These are phyloP conservation scores for Basipetospora chlamydospora DNA, from an alignment of 2,329 filamentous ascomycete species.

Conservation along the genomic window DNA sequence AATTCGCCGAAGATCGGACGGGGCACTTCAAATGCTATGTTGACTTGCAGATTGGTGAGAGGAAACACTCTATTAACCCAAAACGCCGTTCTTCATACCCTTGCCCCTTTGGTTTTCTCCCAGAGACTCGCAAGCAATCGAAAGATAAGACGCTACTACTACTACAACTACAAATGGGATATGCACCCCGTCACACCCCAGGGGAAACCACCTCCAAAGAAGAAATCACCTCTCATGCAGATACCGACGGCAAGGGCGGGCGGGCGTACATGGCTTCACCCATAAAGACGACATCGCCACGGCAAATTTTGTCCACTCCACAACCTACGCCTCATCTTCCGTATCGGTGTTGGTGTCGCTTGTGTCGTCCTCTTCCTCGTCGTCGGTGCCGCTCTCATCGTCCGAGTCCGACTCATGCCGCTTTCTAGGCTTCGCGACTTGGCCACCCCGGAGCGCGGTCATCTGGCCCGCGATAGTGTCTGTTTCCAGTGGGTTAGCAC, in stretches of 20 bases:
- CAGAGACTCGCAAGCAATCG: neutral
- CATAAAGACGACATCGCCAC: neutral
- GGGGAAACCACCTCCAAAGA: conserved; percentile 7
- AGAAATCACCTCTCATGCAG: conserved; percentile 8
- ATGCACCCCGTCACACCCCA: neutral
- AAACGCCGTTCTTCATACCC: conserved; percentile 3
- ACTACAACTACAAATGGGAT: neutral
- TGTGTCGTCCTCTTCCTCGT: conserved; percentile 53
- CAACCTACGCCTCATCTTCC: conserved; percentile 40
- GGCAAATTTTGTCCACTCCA: neutral
- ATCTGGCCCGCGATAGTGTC: conserved; percentile 86
- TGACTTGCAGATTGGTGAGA: too few species aligned
- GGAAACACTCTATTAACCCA: conserved; percentile 6
- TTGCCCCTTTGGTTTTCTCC: conserved; percentile 1
- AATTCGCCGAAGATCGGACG: too few species aligned
- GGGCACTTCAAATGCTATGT: too few species aligned
- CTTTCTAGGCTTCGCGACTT: conserved; percentile 37
- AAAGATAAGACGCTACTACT: conserved; percentile 6
- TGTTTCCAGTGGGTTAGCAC: conserved; percentile 19
- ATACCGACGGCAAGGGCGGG: too few species aligned
- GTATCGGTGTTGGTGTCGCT: conserved; percentile 57
- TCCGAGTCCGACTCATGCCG: conserved; percentile 44
- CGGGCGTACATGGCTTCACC: too few species aligned
- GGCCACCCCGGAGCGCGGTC: conserved; percentile 66
- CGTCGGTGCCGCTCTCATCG: conserved; percentile 67